These are phyloP conservation scores for Pichia norvegensis DNA, from an alignment of 1,139 yeast species.

Conservation along the genomic window DNA sequence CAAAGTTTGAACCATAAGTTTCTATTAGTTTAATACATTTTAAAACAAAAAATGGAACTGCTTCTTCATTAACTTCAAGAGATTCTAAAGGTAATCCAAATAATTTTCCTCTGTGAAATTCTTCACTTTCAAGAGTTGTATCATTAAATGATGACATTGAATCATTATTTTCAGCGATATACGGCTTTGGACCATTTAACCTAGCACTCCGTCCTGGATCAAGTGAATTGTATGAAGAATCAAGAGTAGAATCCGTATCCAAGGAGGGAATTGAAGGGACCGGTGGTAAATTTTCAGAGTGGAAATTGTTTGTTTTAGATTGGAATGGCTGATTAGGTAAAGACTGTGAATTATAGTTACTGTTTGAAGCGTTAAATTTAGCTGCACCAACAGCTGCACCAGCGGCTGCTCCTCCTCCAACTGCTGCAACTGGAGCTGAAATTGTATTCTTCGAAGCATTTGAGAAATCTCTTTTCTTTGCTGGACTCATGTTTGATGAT, in stretches of 20 bases:
- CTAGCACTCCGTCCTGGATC: conserved; percentile 21
- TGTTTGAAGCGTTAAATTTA: neutral
- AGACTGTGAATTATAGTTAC: neutral
- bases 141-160: conserved; percentile 6
- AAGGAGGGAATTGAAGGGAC: neutral
- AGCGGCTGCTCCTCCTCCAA: neutral
- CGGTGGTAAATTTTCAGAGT: conserved; percentile 4
- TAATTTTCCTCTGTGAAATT: conserved; percentile 19
- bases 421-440: neutral
- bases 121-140: neutral
- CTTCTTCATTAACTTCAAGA: conserved; percentile 76
- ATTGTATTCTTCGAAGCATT: conserved; percentile 2
- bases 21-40: conserved; percentile 86
- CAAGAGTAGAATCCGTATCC: neutral
- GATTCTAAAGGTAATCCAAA: conserved; percentile 78
- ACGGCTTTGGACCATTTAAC: conserved; percentile 24
- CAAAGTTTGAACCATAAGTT: conserved; percentile 70
- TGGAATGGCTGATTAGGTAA: neutral
- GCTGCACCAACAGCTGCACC: conserved; percentile 1
- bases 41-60: conserved; percentile 86
- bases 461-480: conserved; percentile 9
- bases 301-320: neutral
- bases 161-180: conserved; percentile 13
- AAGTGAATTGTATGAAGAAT: conserved; percentile 18
- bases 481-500: neutral